phyloP scores from a whole-genome alignment of 2,329 filamentous ascomycete species.

The Aspergillus latus region DNA sequence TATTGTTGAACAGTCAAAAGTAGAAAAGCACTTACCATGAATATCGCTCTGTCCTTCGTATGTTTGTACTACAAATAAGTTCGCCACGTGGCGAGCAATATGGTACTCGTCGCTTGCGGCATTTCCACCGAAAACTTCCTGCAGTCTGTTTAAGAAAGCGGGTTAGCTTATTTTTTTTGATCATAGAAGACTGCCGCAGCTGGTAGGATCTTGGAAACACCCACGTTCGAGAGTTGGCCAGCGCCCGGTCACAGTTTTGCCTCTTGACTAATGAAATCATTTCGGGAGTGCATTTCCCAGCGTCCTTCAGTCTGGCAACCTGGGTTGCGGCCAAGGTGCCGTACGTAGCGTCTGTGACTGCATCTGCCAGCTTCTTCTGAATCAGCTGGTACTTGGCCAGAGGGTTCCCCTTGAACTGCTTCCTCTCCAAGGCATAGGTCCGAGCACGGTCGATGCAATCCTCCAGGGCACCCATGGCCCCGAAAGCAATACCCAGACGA shows the following conservation, averaged over 20 bases:
- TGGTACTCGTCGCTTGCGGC: constrained; percentile 97
- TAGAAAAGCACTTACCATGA: constrained; percentile 68
- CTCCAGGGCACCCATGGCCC: constrained; percentile 89
- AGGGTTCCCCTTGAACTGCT: constrained; percentile 94
- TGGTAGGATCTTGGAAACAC: constrained; percentile 26
- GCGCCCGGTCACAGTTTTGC: constrained; percentile 91
- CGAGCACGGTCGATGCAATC: constrained; percentile 81
- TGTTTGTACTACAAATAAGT: constrained; percentile 94
- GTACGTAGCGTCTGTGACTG: constrained; percentile 84
- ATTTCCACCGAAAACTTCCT: constrained; percentile 97
- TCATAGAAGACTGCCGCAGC: not conserved
- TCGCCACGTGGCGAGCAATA: constrained; percentile 92
- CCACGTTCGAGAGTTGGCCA: constrained; percentile 70
- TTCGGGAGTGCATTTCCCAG: constrained; percentile 82
- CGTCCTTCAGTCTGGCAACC: constrained; percentile 89
- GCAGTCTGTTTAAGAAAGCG: constrained; percentile 55
- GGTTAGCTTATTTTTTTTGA: not conserved
- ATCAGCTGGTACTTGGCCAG: constrained; percentile 94
- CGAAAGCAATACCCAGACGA: constrained; percentile 89
- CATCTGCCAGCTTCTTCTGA: constrained; percentile 96
- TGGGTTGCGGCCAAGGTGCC: constrained; percentile 88
- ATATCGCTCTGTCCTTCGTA: constrained; percentile 99
- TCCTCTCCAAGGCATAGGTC: constrained; percentile 85
- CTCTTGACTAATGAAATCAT: constrained; percentile 98
- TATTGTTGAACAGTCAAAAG: not conserved